These are phyloP conservation scores for Daldinia grandis DNA, from an alignment of 495 filamentous ascomycete species.

Conservation along the genomic window DNA sequence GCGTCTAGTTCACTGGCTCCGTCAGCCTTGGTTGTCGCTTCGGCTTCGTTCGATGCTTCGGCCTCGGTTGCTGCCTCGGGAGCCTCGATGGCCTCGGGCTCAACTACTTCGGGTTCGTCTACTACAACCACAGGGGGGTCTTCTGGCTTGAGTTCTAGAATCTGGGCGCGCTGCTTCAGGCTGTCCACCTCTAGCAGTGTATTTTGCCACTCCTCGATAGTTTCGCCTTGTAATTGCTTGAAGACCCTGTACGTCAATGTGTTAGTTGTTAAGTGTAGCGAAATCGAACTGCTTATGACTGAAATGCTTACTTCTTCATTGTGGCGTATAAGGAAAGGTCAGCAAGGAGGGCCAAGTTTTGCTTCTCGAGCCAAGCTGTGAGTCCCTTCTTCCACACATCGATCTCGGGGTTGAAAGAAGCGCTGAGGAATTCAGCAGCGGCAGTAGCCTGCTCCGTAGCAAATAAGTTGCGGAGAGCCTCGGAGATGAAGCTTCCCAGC, in stretches of 20 bases:
- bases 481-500: constrained; percentile 13
- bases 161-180: background rate
- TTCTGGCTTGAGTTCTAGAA: constrained; percentile 19
- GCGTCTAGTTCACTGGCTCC: constrained; percentile 13
- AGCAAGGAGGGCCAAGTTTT: constrained; percentile 5
- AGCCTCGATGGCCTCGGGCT: constrained; percentile 8
- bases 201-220: constrained; percentile 24
- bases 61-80: constrained; percentile 1
- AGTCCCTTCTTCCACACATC: constrained; percentile 27
- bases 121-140: constrained; percentile 4
- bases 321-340: constrained; percentile 20
- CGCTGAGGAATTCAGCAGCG: constrained; percentile 16
- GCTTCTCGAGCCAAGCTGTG: constrained; percentile 24
- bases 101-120: background rate
- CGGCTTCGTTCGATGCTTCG: constrained; percentile 1
- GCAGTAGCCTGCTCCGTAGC: constrained; percentile 5
- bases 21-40: constrained; percentile 1
- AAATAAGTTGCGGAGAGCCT: constrained; percentile 24
- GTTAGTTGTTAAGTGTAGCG: constrained; percentile 4
- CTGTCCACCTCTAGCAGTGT: constrained; percentile 6
- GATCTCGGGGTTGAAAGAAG: constrained; percentile 9
- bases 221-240: constrained; percentile 6
- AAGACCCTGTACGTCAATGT: constrained; percentile 10
- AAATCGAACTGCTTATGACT: background rate
- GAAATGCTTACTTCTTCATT: constrained; percentile 24